These are phyloP conservation scores for Citrus cavaleriei DNA, from an alignment of 345 rosid species.

Conservation along the genomic window DNA sequence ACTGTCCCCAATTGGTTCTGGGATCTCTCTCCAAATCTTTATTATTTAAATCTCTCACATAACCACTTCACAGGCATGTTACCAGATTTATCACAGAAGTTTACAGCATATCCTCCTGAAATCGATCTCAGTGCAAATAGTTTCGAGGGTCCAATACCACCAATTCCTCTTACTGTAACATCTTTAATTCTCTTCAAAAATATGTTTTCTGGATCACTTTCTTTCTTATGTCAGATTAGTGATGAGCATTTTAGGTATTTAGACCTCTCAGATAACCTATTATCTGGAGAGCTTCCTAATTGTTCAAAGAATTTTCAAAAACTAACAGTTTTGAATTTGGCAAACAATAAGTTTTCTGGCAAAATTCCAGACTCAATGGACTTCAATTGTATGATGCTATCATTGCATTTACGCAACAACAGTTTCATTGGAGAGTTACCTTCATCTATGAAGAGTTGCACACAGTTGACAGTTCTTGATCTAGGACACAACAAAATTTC, in stretches of 20 bases:
- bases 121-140: constrained; percentile 19
- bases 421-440: constrained; percentile 19
- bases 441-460: constrained; percentile 9
- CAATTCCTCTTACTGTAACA: constrained; percentile 10
- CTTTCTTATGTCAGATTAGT: constrained; percentile 21
- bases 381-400: neutral
- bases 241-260: constrained; percentile 20
- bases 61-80: constrained; percentile 17
- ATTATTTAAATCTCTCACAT: constrained; percentile 15
- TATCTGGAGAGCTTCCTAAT: constrained; percentile 34
- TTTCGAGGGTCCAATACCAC: constrained; percentile 14
- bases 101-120: constrained; percentile 7
- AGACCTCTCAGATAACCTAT: constrained; percentile 33
- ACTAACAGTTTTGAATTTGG: constrained; percentile 10
- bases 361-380: constrained; percentile 16
- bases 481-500: constrained; percentile 16
- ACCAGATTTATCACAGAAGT: constrained; percentile 6
- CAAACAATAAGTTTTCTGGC: constrained; percentile 18
- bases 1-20: constrained; percentile 23
- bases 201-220: constrained; percentile 30
- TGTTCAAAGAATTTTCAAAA: constrained; percentile 7
- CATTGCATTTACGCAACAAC: constrained; percentile 17
- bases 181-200: constrained; percentile 35
- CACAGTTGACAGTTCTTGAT: constrained; percentile 8
- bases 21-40: constrained; percentile 6